Base-by-base conservation (phyloP, 1,284 basidiomycete species). In the Irpex sp. region DNA sequence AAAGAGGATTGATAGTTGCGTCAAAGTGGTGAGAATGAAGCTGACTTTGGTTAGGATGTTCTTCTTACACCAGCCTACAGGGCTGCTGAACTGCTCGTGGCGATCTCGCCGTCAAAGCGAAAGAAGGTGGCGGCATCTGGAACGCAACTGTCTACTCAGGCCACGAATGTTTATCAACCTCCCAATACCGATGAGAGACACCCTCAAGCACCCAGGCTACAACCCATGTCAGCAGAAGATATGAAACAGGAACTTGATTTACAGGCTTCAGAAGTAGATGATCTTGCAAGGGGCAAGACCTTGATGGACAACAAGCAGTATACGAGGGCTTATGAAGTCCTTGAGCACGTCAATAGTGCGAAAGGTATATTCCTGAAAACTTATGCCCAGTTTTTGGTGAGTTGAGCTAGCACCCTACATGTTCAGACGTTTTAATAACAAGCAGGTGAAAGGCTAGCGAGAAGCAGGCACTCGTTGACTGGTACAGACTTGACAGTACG, bases 361-460 rank as follows among this genome's bases (percentile, higher is more conserved):
- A 92, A 91, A 70, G 89, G 90, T 1, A 80, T 81, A 17, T 98
- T 98, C 75, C 72, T 98, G 67, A 82, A 83, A 58, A 77, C 90
- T 44, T 98, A 98, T 73, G 85, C 92, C 63, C 86, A 86, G 65
- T 98, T 91, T 74, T 79, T 98, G 74, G 96, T 96, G 74, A 81
- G 91, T 80, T 36, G 56, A 48, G 38, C 40, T 55, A 36, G 44
- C 58, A n/a, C 51, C n/a, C 13, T 55, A 62, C 52, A 59, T 61
- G 44, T 62, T 56, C 58, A 37, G 59, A 63, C 40, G 21, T 59
- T 37, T 63, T 63, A 44, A 59, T 68, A 61, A 69, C 65, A 59
- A 49, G 57, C 52, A 63, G 54, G 51, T 59, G 55, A 21, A 70
- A 88, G 89, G 85, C 83, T 58, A 81, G 81, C 67, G 90, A 92